These are phyloP conservation scores for Heterobasidion annosum DNA, from an alignment of 1,284 basidiomycete genomes.

Conservation along the genomic window DNA sequence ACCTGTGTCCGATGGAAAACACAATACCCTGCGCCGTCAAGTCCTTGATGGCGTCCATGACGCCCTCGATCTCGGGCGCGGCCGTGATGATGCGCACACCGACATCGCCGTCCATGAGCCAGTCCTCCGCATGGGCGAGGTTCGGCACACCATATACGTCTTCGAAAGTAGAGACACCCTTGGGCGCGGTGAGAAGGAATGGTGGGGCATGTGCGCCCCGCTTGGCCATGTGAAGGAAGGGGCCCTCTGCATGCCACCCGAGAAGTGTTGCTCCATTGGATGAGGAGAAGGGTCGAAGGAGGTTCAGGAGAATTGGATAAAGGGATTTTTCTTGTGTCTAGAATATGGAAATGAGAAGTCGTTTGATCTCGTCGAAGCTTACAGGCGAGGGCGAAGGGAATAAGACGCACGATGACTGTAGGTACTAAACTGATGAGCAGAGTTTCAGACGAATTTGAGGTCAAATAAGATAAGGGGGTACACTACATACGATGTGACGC, in stretches of 20 bases:
- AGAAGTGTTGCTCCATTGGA: conserved; percentile 59
- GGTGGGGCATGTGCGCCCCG: conserved; percentile 74
- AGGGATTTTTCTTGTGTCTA: conserved; percentile 70
- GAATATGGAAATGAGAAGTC: not conserved
- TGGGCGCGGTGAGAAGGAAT: conserved; percentile 55
- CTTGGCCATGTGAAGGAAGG: conserved; percentile 74
- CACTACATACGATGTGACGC: conserved; percentile 69
- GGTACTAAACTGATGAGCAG: conserved; percentile 4
- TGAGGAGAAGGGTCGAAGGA: conserved; percentile 56
- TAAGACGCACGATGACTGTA: conserved; percentile 61
- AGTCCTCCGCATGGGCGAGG: conserved; percentile 53
- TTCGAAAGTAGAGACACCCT: conserved; percentile 59
- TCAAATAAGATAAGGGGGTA: conserved; percentile 5
- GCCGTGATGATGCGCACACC: conserved; percentile 81
- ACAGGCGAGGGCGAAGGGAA: not conserved
- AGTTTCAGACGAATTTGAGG: conserved; percentile 2
- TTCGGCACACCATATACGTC: conserved; percentile 65
- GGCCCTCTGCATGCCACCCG: conserved; percentile 88
- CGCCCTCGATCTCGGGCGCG: conserved; percentile 81
- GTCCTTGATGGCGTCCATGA: conserved; percentile 58
- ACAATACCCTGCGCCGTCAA: conserved; percentile 61
- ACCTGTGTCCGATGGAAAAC: conserved; percentile 86
- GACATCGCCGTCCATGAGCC: conserved; percentile 45
- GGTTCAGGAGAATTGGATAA: conserved; percentile 57
- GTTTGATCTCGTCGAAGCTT: conserved; percentile 1